Evolutionary conservation across 83 land plant genomes (phyloP).

Genomic region (Picea abies): DNA sequence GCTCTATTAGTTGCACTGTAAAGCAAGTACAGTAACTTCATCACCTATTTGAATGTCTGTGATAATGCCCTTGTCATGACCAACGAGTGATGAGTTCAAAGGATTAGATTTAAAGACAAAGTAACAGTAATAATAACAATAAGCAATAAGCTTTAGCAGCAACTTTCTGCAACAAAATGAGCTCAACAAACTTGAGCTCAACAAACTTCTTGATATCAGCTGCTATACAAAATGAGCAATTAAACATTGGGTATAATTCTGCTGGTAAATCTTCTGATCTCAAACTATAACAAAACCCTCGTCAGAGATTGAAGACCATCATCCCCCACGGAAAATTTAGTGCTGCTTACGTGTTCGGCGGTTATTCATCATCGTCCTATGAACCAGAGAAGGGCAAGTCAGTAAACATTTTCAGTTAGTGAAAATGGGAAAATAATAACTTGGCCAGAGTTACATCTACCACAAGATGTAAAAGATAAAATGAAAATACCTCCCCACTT

Average conservation of each 20-base stretch:
- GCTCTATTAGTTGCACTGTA: no score
- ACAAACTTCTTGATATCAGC: background rate
- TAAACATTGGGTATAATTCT: background rate
- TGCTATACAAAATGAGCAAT: background rate
- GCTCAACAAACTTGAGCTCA: background rate
- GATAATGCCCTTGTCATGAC: no score
- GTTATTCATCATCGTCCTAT: conserved; percentile 11
- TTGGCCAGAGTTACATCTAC: background rate
- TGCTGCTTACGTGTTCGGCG: no score
- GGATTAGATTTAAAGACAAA: no score
- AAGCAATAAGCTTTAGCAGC: no score
- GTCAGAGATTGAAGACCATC: background rate
- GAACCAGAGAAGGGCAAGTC: background rate
- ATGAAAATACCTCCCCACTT: background rate
- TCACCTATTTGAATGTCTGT: no score
- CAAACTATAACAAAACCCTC: background rate
- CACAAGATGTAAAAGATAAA: background rate
- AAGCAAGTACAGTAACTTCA: no score
- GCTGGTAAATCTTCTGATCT: background rate
- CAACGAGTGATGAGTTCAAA: no score
- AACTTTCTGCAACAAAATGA: no score
- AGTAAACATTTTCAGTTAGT: background rate
- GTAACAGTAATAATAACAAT: no score
- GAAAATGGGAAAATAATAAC: background rate
- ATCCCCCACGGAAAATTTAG: background rate